Evolutionary conservation across 108 stramenopile genomes (phyloP), one percentile per base, ranked within the genome.

Genomic region (Fragilariopsis cylindrus): DNA sequence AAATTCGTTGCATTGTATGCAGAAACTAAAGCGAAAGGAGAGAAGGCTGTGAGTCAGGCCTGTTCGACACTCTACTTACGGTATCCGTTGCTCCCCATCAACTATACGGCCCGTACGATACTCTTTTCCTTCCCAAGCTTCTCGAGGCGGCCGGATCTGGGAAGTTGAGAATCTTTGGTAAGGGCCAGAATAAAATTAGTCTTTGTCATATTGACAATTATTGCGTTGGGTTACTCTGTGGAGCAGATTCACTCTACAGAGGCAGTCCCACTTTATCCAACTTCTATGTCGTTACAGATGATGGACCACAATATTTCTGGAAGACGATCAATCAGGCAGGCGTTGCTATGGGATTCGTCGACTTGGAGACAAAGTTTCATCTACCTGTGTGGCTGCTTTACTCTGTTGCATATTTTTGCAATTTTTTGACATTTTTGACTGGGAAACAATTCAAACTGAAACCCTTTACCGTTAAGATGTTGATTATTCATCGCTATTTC

Each of bases 161-260:
- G 0, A 84, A 88, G 57, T 79, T 99, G 18, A 82, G 97, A 7
- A 85, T 99, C 64, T 97, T 99, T 81, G 98, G 97, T 43, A 71
- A 86, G 15, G 98, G 98, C 4, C 65, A 87, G 21, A 98, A 96
- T 75, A 81, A 82, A 42, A 95, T 97, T 58, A 92, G 94, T 70
- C 89, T 99, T 77, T 92, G 91, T 48, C 93, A 98, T 70, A 96
- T 97, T 19, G 98, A 99, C 78, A 99, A 98, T 77, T 99, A 99
- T 78, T 96, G 94, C 64, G 97, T 98, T 75, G 98, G 97, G 16
- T 72, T 99, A 13, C 94, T 98, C 45, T 85, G 96, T 56, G 92
- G 94, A 21, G 92, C 88, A 7, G 92, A 90, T 82, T 92, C 95
- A 15, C 76, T 99, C 19, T 83, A 91, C 71, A 65, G 79, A 16